These are phyloP conservation scores for Cucumis sativus DNA, from an alignment of 306 rosid species.

Conservation along the genomic window DNA sequence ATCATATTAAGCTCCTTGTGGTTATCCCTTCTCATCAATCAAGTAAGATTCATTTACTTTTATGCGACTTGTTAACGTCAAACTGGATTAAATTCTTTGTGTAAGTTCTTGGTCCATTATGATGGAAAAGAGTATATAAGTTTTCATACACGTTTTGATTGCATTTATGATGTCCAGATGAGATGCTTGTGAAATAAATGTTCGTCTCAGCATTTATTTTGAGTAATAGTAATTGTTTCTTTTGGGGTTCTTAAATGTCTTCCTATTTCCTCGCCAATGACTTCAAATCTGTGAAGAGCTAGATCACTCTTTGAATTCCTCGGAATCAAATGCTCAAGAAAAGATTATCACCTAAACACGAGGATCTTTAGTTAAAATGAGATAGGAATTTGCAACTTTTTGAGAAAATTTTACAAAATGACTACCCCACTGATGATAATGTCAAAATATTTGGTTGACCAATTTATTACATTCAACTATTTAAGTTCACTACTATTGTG, in stretches of 20 bases:
- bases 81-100: background rate
- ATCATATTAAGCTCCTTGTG: slow-evolving; percentile 72
- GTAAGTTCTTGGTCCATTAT: background rate
- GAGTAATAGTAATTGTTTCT: background rate
- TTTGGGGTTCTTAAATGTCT: background rate
- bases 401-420: background rate
- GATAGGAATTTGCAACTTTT: background rate
- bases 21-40: slow-evolving; percentile 52
- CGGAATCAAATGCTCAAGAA: background rate
- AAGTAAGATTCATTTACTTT: slow-evolving; percentile 24
- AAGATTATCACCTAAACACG: background rate
- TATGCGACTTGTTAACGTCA: background rate
- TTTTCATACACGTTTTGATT: slow-evolving; percentile 3
- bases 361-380: background rate
- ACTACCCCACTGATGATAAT: background rate
- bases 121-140: background rate
- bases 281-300: background rate
- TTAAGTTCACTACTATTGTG: background rate
- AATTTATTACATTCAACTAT: background rate
- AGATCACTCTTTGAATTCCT: background rate
- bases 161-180: slow-evolving; percentile 6
- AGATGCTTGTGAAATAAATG: background rate
- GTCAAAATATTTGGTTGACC: background rate
- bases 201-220: background rate
- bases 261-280: background rate